Base-by-base conservation (phyloP, 768 basidiomycete genomes). In the Crucibulum laeve region DNA sequence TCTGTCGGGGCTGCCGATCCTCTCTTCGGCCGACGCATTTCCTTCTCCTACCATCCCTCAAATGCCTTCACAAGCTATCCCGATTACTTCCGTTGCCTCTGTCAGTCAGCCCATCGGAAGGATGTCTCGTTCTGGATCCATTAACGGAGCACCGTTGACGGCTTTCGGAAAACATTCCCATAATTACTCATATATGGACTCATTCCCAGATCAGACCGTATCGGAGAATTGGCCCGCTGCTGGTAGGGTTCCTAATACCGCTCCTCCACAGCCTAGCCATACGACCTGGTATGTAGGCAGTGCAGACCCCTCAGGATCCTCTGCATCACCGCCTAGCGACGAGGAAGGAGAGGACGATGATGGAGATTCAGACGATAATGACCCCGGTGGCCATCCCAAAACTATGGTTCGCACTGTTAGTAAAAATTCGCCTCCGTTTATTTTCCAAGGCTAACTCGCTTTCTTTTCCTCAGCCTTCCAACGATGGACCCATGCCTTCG, bases 101-200 rank as follows among this genome's bases (percentile, higher is more conserved):
- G 61, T 69, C 22, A 61, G 62, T 43, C 59, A 63, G 15, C 60
- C 69, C 17, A 65, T 78, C 42, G 78, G 79, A 24, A 66, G 79
- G 45, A 72, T 80, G 65, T 76, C 76, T 32, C 71, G 78, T 35
- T 80, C 79, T 19, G 73, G 77, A 40, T 81, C 79, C 18, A 68
- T 80, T 45, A 75, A 67, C 37, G 73, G 69, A 24, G 54, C 57
- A 19, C 57, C 67, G 45, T 74, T 64, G n/a, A n/a, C n/a, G n/a
- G n/a, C n/a, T n/a, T n/a, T n/a, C n/a, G n/a, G n/a, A n/a, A n/a
- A n/a, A n/a, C n/a, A n/a, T n/a, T n/a, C 46, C 60, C 60, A 21
- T 68, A 62, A 47, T 48, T 66, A 3, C 72, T 70, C 52, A 42
- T 59, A 61, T 53, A 63, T 57, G 47, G 61, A 63, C 25, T 42